Base-by-base conservation (phyloP, 768 basidiomycete species). In the Phaeolepiota aurea region DNA sequence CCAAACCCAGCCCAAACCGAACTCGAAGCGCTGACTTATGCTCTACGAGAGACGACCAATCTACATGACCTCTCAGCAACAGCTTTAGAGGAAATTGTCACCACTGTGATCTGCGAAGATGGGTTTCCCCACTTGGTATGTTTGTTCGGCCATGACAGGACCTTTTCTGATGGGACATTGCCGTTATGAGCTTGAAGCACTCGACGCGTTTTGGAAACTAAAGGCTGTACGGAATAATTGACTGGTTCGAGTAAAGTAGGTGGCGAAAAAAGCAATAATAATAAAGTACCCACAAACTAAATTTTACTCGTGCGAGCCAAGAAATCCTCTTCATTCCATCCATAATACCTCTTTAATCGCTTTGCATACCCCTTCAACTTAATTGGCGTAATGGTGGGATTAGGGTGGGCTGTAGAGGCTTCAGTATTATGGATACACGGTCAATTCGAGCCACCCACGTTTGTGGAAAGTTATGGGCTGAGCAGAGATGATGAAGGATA, bases 401-500 rank as follows among this genome's bases (percentile, higher is more conserved):
- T 81, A 15, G 86, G 86, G 51, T 89, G 85, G 11, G 86, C 84
- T 87, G 48, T 30, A 30, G 47, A 28, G 32, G 9, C 28, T 31
- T 31, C 28, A 31, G 9, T 31, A 10, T 14, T 10, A 31, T 14
- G 9, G 14, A 31, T 31, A 9, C 14, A 10, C 28, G 28, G 14
- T 31, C 14, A 30, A 38, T 23, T 32, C 37, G 15, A 49, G 40
- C 42, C 12, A 50, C 68, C 50, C 56, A 84, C 85, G 85, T 57
- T 77, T 87, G 53, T 89, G 86, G 58, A 89, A 76, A 2, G 72
- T 78, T 48, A 89, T 84, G 1, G 85, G 68, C 78, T 85, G 38
- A 16, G 37, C 32, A 21, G 11, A 35, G 28, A 42, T 22, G 11
- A 20, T 25, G 37, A 32, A 20, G 34, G n/a, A n/a, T n/a, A n/a